Evolutionary conservation across 139 green algal species (phyloP).

Genomic region (Picochlorum sp.): DNA sequence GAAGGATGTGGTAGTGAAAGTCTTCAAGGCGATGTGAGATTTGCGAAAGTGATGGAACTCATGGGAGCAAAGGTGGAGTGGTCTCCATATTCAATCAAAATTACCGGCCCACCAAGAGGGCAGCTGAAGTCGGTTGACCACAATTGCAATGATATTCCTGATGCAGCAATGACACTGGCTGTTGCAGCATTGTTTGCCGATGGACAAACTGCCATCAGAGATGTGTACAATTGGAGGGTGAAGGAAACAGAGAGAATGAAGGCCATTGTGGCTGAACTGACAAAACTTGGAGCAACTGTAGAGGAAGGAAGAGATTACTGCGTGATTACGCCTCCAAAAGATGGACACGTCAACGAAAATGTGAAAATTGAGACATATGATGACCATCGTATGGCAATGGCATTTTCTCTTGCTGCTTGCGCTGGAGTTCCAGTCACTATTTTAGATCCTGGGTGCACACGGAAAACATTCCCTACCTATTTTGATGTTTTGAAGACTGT

Average conservation of each 20-base stretch:
- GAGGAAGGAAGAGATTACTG: slow-evolving; percentile 93
- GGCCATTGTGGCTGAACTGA: slow-evolving; percentile 89
- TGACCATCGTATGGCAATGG: slow-evolving; percentile 96
- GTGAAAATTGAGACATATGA: slow-evolving; percentile 87
- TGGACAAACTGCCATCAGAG: slow-evolving; percentile 71
- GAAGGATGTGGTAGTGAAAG: slow-evolving; percentile 88
- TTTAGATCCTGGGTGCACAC: slow-evolving; percentile 82
- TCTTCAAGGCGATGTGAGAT: slow-evolving; percentile 90
- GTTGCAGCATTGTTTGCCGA: slow-evolving; percentile 92
- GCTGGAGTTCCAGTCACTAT: slow-evolving; percentile 69
- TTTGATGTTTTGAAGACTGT: slow-evolving; percentile 75
- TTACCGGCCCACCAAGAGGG: slow-evolving; percentile 60
- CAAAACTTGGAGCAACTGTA: slow-evolving; percentile 78
- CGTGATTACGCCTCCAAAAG: slow-evolving; percentile 81
- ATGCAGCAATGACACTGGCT: slow-evolving; percentile 97
- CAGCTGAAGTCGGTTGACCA: slow-evolving; percentile 86
- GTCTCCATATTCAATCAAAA: slow-evolving; percentile 81
- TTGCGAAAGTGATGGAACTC: slow-evolving; percentile 90
- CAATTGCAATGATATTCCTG: slow-evolving; percentile 98
- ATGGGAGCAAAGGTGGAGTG: slow-evolving; percentile 94
- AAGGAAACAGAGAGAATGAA: slow-evolving; percentile 99
- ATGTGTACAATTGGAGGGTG: slow-evolving; percentile 97
- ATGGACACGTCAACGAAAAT: slow-evolving; percentile 5
- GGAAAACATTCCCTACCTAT: slow-evolving; percentile 92
- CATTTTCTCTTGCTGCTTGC: slow-evolving; percentile 74